These are phyloP conservation scores for Juglanconis sp. DNA, from an alignment of 2,329 filamentous ascomycete species.

Conservation along the genomic window DNA sequence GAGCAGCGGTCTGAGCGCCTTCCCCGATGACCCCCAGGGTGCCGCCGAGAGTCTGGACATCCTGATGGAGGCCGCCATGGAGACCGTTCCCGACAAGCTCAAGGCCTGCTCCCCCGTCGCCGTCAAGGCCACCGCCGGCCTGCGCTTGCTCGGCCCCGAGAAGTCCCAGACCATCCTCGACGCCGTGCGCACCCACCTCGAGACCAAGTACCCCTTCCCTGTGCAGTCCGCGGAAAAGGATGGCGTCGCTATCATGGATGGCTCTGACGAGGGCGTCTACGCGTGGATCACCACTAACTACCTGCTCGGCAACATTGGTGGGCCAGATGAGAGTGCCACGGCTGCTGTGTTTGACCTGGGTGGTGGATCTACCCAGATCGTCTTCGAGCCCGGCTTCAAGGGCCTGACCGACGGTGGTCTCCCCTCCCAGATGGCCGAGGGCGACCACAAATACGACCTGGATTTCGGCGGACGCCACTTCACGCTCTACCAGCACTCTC, in stretches of 20 bases:
- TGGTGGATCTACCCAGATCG: constrained; percentile 95
- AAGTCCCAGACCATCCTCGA: constrained; percentile 80
- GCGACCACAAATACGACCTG: constrained; percentile 94
- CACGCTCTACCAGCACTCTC: constrained; percentile 94
- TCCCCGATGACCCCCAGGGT: constrained; percentile 77
- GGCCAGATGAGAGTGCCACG: constrained; percentile 83
- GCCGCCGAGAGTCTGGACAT: constrained; percentile 87
- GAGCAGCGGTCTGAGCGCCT: constrained; percentile 72
- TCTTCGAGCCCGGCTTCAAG: constrained; percentile 94
- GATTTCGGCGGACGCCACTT: constrained; percentile 88
- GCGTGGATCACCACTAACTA: constrained; percentile 99
- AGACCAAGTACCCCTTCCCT: constrained; percentile 90
- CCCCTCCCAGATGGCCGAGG: constrained; percentile 78
- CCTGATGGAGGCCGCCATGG: constrained; percentile 81
- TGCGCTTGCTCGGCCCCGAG: constrained; percentile 80
- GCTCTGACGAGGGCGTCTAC: constrained; percentile 94
- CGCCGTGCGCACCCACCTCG: constrained; percentile 78
- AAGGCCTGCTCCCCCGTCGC: constrained; percentile 91
- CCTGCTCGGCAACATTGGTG: constrained; percentile 93
- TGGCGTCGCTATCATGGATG: constrained; percentile 96
- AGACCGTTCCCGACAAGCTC: constrained; percentile 80
- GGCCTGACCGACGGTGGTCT: constrained; percentile 70
- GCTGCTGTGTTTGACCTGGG: constrained; percentile 95
- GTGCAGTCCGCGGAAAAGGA: constrained; percentile 81
- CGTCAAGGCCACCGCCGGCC: constrained; percentile 95